A percentile compares a stretch with the other conserved stretches of the same genome.
These are phyloP conservation scores for Alternaria sp. DNA, from an alignment of 2,329 filamentous ascomycete genomes.

Conservation along the genomic window DNA sequence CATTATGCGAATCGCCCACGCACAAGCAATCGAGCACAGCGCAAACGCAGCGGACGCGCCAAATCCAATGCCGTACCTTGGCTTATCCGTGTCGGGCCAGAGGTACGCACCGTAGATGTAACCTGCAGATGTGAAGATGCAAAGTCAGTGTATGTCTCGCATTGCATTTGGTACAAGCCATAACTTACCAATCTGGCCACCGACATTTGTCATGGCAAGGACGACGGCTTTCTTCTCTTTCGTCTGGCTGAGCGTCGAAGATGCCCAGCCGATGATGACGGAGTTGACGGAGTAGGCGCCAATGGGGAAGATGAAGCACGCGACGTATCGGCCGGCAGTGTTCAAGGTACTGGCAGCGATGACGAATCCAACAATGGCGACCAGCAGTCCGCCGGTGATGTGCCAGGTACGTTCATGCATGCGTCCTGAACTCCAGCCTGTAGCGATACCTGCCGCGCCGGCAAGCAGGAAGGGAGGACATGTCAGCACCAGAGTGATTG, in stretches of 20 bases:
- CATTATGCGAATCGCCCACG: constrained; percentile 36
- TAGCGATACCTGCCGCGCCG: constrained; percentile 56
- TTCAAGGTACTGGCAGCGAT: constrained; percentile 40
- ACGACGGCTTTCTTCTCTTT: constrained; percentile 45
- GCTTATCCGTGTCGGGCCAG: constrained; percentile 36
- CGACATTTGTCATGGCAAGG: constrained; percentile 41
- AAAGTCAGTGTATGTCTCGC: too few relatives aligned
- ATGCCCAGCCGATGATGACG: constrained; percentile 42
- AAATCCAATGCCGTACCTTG: constrained; percentile 39
- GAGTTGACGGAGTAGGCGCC: constrained; percentile 44
- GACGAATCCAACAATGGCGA: constrained; percentile 56
- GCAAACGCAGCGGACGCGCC: constrained; percentile 41
- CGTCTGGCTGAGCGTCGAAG: constrained; percentile 38
- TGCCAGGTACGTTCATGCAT: constrained; percentile 61
- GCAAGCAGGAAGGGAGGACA: constrained; percentile 61
- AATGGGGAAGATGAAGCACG: constrained; percentile 43
- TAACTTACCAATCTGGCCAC: constrained; percentile 27
- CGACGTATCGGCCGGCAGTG: constrained; percentile 38
- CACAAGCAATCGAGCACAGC: constrained; percentile 38
- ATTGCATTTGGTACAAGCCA: too few relatives aligned
- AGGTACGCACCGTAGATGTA: constrained; percentile 43
- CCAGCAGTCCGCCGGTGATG: constrained; percentile 54
- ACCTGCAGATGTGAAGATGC: constrained; percentile 4
- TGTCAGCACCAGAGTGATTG: constrained; percentile 46
- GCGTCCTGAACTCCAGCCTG: constrained; percentile 61